These are phyloP conservation scores for Diplodia scrobiculata DNA, from an alignment of 2,329 filamentous ascomycete species.

Conservation along the genomic window DNA sequence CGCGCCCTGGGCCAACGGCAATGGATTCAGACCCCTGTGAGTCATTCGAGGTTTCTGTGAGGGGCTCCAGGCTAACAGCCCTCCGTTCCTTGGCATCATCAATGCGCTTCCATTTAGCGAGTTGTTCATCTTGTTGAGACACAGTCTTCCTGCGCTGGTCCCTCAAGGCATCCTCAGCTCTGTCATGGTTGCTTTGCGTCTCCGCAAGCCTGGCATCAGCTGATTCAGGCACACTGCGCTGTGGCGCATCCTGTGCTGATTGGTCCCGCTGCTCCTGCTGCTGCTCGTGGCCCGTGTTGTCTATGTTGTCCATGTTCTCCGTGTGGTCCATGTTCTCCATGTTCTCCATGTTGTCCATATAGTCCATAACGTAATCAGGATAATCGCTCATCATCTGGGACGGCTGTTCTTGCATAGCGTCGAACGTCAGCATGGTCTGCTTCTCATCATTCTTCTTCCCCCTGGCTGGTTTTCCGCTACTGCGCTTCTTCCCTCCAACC, in stretches of 20 bases:
- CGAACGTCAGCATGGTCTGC: conserved; percentile 7
- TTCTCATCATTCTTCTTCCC: conserved; percentile 34
- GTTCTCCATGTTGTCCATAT: neutral
- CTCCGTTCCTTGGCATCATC: neutral
- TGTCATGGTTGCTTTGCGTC: neutral
- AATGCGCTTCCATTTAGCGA: conserved; percentile 35
- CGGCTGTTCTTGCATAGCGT: conserved; percentile 12
- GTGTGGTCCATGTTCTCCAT: too few relatives aligned
- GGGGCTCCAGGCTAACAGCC: conserved; percentile 18
- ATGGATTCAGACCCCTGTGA: conserved; percentile 28
- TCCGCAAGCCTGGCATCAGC: neutral
- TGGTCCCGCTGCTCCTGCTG: conserved; percentile 15
- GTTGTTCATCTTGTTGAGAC: conserved; percentile 42
- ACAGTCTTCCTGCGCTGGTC: conserved; percentile 40
- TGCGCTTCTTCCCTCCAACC: conserved; percentile 48
- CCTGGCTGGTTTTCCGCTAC: conserved; percentile 39
- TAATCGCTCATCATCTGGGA: conserved; percentile 19
- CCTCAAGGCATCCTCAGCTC: neutral
- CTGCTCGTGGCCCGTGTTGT: neutral
- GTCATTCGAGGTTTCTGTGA: neutral
- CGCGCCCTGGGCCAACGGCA: conserved; percentile 33
- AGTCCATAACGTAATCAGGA: conserved; percentile 22
- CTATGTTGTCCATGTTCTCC: neutral
- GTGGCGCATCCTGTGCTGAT: neutral
- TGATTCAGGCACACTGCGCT: neutral